phyloP scores from a whole-genome alignment of 1,139 yeast species.

The Blastobotrys aristatus region DNA sequence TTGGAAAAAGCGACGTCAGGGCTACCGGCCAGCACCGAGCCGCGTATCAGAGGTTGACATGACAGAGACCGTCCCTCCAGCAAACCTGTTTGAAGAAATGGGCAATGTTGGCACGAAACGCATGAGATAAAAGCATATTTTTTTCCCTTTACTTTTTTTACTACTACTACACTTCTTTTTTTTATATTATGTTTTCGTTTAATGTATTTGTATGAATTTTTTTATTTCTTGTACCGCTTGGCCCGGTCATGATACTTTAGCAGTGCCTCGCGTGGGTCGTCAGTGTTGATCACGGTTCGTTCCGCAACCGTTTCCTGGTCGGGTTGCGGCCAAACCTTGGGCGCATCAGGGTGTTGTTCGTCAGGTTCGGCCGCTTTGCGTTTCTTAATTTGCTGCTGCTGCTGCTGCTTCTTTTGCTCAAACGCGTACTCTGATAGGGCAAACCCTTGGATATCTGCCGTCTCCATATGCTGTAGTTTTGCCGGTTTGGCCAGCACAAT shows the following conservation, averaged over 20 bases:
- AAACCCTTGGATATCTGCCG: constrained; percentile 31
- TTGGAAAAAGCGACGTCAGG: constrained; percentile 44
- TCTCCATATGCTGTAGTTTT: constrained; percentile 36
- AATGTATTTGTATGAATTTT: too few relatives aligned
- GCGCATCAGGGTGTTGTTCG: constrained; percentile 12
- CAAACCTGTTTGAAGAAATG: constrained; percentile 55
- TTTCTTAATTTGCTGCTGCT: constrained; percentile 11
- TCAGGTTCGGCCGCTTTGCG: constrained; percentile 5
- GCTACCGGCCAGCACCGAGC: constrained; percentile 39
- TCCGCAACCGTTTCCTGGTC: constrained; percentile 18
- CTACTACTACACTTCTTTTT: neutral
- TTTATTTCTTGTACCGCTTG: constrained; percentile 13
- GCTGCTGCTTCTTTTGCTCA: constrained; percentile 13
- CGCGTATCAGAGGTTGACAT: constrained; percentile 64
- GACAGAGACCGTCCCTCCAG: constrained; percentile 64
- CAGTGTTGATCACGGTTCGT: constrained; percentile 20
- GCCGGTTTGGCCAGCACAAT: constrained; percentile 34
- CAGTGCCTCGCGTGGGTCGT: constrained; percentile 39
- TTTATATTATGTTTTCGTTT: too few relatives aligned
- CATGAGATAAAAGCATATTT: neutral
- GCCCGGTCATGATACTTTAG: constrained; percentile 30
- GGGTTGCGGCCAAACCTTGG: constrained; percentile 28
- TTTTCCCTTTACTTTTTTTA: constrained; percentile 2
- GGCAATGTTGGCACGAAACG: constrained; percentile 31
- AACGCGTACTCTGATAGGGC: constrained; percentile 27